Evolutionary conservation across 2,329 filamentous ascomycete species (phyloP).

Genomic region (Hirsutella minnesotensis): DNA sequence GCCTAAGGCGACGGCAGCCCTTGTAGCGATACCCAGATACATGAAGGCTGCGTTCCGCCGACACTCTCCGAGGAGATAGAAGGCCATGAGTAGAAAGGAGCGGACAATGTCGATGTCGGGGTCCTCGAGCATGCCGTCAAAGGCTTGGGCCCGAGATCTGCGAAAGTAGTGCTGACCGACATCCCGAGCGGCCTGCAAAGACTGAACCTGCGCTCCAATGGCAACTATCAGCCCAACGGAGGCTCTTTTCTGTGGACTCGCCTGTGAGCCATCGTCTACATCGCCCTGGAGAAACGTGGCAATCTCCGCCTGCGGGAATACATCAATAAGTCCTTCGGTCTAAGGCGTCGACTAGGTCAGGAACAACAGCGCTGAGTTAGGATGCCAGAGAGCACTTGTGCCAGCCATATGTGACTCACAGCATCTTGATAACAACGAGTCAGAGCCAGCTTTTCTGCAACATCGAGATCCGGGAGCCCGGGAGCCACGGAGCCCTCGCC

Average conservation of each 20-base stretch:
- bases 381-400: no score
- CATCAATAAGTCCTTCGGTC: conserved; percentile 22
- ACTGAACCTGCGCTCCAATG: conserved; percentile 37
- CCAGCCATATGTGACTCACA: no score
- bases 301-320: conserved; percentile 17
- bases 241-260: conserved; percentile 5
- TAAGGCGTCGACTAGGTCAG: no score
- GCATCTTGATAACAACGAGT: conserved; percentile 10
- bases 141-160: conserved; percentile 32
- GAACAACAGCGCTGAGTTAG: no score
- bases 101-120: conserved; percentile 40
- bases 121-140: conserved; percentile 39
- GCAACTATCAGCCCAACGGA: conserved; percentile 32
- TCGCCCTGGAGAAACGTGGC: conserved; percentile 5
- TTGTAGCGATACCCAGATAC: conserved; percentile 47
- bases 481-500: conserved; percentile 1
- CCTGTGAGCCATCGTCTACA: not conserved
- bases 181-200: conserved; percentile 14
- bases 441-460: conserved; percentile 7
- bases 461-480: conserved; percentile 6
- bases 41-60: conserved; percentile 50
- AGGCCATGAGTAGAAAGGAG: conserved; percentile 42
- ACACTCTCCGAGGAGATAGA: conserved; percentile 47
- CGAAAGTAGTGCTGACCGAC: conserved; percentile 29
- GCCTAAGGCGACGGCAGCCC: conserved; percentile 44